A percentile compares a stretch with the other conserved stretches of the same genome.
These are phyloP conservation scores for Ustanciosporium gigantosporum DNA, from an alignment of 1,284 basidiomycete genomes.

Conservation along the genomic window DNA sequence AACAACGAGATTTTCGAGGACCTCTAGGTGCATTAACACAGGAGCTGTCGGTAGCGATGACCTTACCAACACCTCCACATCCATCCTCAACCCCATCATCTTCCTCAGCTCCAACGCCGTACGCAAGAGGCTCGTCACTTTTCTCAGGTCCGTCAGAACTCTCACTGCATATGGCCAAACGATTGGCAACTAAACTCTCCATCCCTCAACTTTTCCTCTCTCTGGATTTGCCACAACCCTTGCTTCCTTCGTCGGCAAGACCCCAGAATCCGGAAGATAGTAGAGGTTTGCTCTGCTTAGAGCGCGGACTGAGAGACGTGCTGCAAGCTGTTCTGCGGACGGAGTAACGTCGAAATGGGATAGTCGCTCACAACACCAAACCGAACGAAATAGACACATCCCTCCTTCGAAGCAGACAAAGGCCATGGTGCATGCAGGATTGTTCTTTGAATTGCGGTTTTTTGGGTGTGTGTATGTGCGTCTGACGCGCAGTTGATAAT, in stretches of 20 bases:
- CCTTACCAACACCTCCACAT: not conserved
- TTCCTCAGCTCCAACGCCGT: not conserved
- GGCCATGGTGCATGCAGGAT: too few species aligned
- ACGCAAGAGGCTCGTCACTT: constrained; percentile 2
- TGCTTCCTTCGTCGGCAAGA: constrained; percentile 1
- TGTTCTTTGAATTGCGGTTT: not conserved
- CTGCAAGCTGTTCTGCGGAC: too few species aligned
- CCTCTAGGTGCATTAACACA: constrained; percentile 3
- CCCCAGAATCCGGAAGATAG: constrained; percentile 23
- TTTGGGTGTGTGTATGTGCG: not conserved
- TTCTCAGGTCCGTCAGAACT: constrained; percentile 4
- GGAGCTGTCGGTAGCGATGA: constrained; percentile 42
- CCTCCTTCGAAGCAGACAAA: too few species aligned
- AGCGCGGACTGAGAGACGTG: constrained; percentile 29
- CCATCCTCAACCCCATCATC: not conserved
- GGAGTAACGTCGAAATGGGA: too few species aligned
- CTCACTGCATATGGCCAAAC: constrained; percentile 12
- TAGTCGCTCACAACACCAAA: too few species aligned
- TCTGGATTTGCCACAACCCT: constrained; percentile 25
- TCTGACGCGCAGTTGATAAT: not conserved
- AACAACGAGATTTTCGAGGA: not conserved
- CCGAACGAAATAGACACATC: not conserved
- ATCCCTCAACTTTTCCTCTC: constrained; percentile 43
- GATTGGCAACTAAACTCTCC: constrained; percentile 8
- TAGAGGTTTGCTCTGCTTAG: constrained; percentile 25